Conservation (phyloP, 179 eudicot genomes). For the Gypsophila paniculata region DNA sequence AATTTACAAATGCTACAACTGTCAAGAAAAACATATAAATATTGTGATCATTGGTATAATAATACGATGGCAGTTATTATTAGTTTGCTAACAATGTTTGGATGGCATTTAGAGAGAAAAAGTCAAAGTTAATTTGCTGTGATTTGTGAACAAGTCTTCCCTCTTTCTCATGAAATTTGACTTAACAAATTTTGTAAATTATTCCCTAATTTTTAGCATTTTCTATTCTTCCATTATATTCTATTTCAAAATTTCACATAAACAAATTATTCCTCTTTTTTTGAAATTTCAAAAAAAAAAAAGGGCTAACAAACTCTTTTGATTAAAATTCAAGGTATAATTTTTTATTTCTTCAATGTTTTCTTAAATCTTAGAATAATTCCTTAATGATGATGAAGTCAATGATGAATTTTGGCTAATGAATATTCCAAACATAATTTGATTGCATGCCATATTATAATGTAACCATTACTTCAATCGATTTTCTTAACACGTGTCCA, state of each 20-base stretch:
- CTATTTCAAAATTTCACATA: background rate
- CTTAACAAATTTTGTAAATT: background rate
- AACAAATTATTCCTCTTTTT: background rate
- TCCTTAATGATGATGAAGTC: background rate
- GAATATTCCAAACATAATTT: background rate
- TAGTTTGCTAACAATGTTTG: conserved; percentile 13
- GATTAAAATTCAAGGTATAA: conserved; percentile 2
- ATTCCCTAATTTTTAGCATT: conserved; percentile 17
- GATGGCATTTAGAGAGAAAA: background rate
- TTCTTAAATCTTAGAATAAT: too few relatives aligned
- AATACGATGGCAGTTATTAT: conserved; percentile 16
- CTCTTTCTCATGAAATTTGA: background rate
- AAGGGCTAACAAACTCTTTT: background rate
- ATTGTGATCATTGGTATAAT: background rate
- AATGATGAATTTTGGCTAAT: background rate
- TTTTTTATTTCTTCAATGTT: too few relatives aligned
- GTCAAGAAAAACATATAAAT: background rate
- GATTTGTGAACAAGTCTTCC: conserved; percentile 18
- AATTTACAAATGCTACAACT: conserved; percentile 16
- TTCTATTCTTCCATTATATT: background rate
- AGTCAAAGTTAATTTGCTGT: background rate
- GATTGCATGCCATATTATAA: background rate
- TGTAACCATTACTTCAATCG: background rate
- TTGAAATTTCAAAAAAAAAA: background rate
- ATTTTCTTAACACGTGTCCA: too few relatives aligned